These are phyloP conservation scores for Amoebophrya sp. DNA, from an alignment of 169 alveolate genomes.

Conservation along the genomic window DNA sequence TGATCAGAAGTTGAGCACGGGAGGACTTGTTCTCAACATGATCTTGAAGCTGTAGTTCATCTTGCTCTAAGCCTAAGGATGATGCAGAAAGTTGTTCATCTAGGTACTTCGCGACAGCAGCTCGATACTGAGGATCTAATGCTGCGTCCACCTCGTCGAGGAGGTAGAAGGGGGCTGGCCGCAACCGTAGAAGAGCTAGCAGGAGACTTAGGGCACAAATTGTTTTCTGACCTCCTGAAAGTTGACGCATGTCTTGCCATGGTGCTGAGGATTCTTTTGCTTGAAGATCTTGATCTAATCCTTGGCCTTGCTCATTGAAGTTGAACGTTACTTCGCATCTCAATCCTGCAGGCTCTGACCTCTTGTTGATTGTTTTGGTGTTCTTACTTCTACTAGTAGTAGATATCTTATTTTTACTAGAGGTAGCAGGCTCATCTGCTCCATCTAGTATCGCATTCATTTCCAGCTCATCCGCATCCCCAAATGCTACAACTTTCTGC, in stretches of 20 bases:
- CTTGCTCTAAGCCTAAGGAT: too few species aligned
- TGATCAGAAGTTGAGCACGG: neutral
- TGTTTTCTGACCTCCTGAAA: neutral
- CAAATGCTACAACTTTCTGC: too few species aligned
- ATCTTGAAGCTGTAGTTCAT: too few species aligned
- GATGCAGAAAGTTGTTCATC: neutral
- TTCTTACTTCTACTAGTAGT: too few species aligned
- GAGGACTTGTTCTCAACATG: neutral
- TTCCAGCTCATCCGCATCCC: too few species aligned
- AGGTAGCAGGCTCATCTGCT: too few species aligned
- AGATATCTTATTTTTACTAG: too few species aligned
- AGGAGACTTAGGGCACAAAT: neutral
- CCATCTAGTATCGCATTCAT: too few species aligned
- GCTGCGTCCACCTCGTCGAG: conserved; percentile 16
- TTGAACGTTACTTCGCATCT: neutral
- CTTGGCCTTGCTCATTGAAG: too few species aligned
- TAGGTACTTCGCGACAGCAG: neutral
- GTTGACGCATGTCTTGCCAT: neutral
- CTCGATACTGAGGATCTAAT: neutral
- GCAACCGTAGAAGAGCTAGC: neutral
- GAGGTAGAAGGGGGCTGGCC: conserved; percentile 2
- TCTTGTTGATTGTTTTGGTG: too few species aligned
- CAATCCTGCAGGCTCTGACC: neutral
- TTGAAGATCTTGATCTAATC: neutral
- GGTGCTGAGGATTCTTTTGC: neutral